Evolutionary conservation across 2,329 filamentous ascomycete genomes (phyloP), one percentile per base, ranked within the genome.

Genomic region (Colletotrichum tofieldiae): DNA sequence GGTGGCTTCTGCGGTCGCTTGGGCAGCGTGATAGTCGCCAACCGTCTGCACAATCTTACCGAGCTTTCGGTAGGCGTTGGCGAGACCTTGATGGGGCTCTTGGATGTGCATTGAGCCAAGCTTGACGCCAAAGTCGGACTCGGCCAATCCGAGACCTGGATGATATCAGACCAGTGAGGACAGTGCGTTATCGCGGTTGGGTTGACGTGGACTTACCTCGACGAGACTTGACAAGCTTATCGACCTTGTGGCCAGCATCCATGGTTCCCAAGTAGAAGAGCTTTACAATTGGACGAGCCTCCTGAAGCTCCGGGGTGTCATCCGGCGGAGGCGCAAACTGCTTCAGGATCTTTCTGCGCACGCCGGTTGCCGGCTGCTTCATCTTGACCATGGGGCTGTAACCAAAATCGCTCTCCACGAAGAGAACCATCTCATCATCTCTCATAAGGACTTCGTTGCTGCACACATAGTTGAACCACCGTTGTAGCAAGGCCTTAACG

Each of bases 341-440:
- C 87, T 99, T 99, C 81, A 99, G 87, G 73, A 98, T 93, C 85
- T 98, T 98, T 79, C 96, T 90, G 74, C 96, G 91, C 77, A 99
- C 94, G 54, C 96, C 96, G 1, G 96, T 99, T 11, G 96, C 96
- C 29, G 96, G 96, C 82, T 99, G 96, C 86, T 97, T 98, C 88
- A 95, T 94, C 82, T 96, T 93, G 58, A 98, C 92, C 79, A 98
- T 93, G 1, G 96, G 96, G 78, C 95, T 98, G 83, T 99, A 99
- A 51, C 96, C 96, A 81, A 98, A 98, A 81, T 99, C 96, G 80
- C 94, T 98, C 84, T 99, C 96, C n/a, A 99, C 95, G 78, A 99
- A 99, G 72, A 98, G 92, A 6, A 98, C 91, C 91, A 98, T 96
- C 84, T 99, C 96, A 74, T 98, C 96, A 80, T 99, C 96, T 74